phyloP scores from a whole-genome alignment of 768 basidiomycete genomes.

The Mycena haematopus region DNA sequence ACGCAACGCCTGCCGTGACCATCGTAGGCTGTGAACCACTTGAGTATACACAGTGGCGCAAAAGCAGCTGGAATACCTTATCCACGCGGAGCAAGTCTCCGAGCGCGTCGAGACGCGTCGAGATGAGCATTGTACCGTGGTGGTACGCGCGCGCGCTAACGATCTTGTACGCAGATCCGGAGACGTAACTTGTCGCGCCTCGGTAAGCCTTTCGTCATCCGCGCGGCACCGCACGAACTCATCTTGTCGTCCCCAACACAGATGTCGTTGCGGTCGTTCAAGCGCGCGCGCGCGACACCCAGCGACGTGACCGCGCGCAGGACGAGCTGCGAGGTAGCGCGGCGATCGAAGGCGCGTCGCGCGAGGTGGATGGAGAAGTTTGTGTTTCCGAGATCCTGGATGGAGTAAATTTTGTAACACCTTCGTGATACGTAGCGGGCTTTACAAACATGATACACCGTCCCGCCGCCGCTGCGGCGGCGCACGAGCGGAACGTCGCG shows the following conservation, averaged over 20 bases:
- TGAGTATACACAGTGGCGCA: too few relatives aligned
- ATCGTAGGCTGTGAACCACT: constrained; percentile 65
- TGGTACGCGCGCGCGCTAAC: constrained; percentile 91
- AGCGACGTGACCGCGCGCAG: constrained; percentile 77
- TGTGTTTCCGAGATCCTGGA: constrained; percentile 93
- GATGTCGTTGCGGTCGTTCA: constrained; percentile 93
- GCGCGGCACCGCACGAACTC: constrained; percentile 45
- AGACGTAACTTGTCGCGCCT: constrained; percentile 64
- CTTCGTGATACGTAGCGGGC: background rate
- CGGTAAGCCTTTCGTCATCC: constrained; percentile 21
- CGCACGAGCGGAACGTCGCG: constrained; percentile 78
- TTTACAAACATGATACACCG: constrained; percentile 89
- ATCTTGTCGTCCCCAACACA: constrained; percentile 90
- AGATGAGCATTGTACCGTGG: constrained; percentile 98
- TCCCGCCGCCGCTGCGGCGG: constrained; percentile 90
- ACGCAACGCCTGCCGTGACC: constrained; percentile 85
- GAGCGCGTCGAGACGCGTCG: constrained; percentile 74
- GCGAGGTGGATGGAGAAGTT: constrained; percentile 96
- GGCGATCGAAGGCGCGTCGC: constrained; percentile 78
- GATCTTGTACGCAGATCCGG: constrained; percentile 98
- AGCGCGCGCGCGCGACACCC: constrained; percentile 68
- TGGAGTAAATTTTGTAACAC: background rate
- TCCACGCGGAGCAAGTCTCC: constrained; percentile 71
- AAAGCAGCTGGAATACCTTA: constrained; percentile 54
- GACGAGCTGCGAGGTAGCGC: constrained; percentile 77